These are phyloP conservation scores for Coelastrella sp. DNA, from an alignment of 139 green algal species.

Conservation along the genomic window DNA sequence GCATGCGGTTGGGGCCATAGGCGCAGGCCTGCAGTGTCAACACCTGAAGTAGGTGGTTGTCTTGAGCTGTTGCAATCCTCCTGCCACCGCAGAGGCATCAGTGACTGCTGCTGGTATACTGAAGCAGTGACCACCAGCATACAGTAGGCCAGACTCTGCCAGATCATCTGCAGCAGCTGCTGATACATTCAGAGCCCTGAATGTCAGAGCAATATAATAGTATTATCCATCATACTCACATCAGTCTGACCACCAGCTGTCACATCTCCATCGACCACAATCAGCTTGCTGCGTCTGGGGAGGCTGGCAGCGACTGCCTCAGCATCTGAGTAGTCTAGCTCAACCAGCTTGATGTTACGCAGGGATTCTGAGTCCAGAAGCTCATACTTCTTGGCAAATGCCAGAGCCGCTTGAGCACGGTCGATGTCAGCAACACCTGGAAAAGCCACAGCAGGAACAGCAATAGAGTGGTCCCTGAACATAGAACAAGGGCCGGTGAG, in stretches of 20 bases:
- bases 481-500: too few species aligned
- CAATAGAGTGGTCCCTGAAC: neutral
- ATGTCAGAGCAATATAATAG: neutral
- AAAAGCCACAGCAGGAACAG: neutral
- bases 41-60: too few species aligned
- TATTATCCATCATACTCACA: neutral
- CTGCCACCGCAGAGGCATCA: too few species aligned
- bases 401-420: slow-evolving; percentile 16
- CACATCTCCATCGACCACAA: slow-evolving; percentile 19
- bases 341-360: slow-evolving; percentile 33
- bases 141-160: too few species aligned
- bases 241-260: slow-evolving; percentile 15
- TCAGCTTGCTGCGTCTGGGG: neutral
- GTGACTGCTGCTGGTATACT: too few species aligned
- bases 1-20: too few species aligned
- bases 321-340: slow-evolving; percentile 29
- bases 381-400: slow-evolving; percentile 46
- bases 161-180: neutral
- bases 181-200: too few species aligned
- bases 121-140: too few species aligned
- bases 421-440: slow-evolving; percentile 41
- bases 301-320: neutral
- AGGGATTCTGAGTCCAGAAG: neutral
- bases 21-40: too few species aligned
- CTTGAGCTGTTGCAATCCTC: too few species aligned